A percentile compares a stretch with the other conserved stretches of the same genome.
These are phyloP conservation scores for Pseudogymnoascus sp. DNA, from an alignment of 2,329 filamentous ascomycete genomes.

Conservation along the genomic window DNA sequence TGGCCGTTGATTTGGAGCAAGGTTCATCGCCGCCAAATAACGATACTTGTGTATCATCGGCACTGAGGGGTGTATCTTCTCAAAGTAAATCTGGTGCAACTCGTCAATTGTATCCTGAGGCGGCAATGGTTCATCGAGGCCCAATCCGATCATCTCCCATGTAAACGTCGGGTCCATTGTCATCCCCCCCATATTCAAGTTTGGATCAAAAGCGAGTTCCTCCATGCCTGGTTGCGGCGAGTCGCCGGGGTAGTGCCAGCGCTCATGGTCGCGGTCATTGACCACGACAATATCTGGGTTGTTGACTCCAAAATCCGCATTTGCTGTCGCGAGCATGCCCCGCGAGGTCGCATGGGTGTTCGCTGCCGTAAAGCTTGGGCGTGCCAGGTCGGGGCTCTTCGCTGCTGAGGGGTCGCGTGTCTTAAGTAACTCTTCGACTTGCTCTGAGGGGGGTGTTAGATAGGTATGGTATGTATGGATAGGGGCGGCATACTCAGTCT, in stretches of 20 bases:
- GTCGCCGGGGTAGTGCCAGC: conserved; percentile 46
- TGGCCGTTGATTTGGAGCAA: conserved; percentile 77
- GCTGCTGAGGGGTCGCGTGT: conserved; percentile 51
- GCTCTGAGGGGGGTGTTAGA: conserved; percentile 47
- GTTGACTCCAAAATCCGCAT: conserved; percentile 33
- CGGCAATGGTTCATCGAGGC: conserved; percentile 61
- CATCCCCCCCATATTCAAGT: conserved; percentile 39
- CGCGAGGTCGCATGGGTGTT: conserved; percentile 4
- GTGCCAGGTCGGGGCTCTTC: conserved; percentile 16
- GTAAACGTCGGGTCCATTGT: conserved; percentile 52
- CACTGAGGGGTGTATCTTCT: conserved; percentile 76
- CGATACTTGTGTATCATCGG: conserved; percentile 86
- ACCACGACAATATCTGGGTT: conserved; percentile 42
- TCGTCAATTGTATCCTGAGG: conserved; percentile 68
- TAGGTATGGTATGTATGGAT: background rate
- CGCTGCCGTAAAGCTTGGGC: conserved; percentile 17
- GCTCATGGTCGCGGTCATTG: conserved; percentile 42
- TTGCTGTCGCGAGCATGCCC: conserved; percentile 13
- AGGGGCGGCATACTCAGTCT: conserved; percentile 61
- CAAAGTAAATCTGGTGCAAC: conserved; percentile 68
- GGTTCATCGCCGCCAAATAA: conserved; percentile 80
- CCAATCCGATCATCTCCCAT: conserved; percentile 73
- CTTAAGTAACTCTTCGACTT: conserved; percentile 87
- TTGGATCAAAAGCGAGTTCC: conserved; percentile 48
- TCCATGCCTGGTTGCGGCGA: conserved; percentile 46